Conservation (phyloP, 1,284 basidiomycete species). For the Moesziomyces sp. region DNA sequence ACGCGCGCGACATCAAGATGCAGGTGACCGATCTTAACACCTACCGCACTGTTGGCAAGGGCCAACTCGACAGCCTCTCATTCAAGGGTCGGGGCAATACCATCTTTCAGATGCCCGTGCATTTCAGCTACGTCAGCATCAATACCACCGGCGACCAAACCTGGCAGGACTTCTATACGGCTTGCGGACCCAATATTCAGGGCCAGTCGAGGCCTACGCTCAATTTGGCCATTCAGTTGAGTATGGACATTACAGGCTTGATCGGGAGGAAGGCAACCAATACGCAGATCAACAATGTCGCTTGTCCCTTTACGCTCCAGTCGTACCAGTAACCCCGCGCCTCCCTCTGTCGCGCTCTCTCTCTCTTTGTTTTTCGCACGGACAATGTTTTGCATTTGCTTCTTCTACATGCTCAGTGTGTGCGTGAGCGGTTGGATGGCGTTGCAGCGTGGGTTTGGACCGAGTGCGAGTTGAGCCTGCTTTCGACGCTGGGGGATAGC, state of each 20-base stretch:
- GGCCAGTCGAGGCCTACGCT: conserved; percentile 35
- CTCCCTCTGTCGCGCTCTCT: too few species aligned
- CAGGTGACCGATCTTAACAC: conserved; percentile 49
- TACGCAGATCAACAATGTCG: conserved; percentile 39
- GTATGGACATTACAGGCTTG: conserved; percentile 48
- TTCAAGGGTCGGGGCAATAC: conserved; percentile 42
- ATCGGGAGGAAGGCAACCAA: conserved; percentile 48
- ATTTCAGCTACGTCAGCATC: conserved; percentile 48
- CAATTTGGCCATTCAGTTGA: conserved; percentile 45
- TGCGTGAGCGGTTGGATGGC: too few species aligned
- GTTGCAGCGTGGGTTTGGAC: too few species aligned
- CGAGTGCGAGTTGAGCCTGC: too few species aligned
- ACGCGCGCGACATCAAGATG: conserved; percentile 37
- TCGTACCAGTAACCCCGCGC: conserved; percentile 15
- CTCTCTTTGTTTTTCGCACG: background rate
- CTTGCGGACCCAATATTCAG: conserved; percentile 43
- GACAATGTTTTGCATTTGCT: background rate
- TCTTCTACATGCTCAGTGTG: too few species aligned
- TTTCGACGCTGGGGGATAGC: too few species aligned
- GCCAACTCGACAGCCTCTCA: conserved; percentile 13
- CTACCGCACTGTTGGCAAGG: conserved; percentile 41
- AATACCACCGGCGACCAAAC: conserved; percentile 57
- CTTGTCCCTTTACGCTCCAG: conserved; percentile 50
- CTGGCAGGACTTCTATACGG: conserved; percentile 47
- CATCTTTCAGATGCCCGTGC: conserved; percentile 50